phyloP scores from a whole-genome alignment of 371 early-diverging fungal species.

The Rhizomucor miehei region DNA sequence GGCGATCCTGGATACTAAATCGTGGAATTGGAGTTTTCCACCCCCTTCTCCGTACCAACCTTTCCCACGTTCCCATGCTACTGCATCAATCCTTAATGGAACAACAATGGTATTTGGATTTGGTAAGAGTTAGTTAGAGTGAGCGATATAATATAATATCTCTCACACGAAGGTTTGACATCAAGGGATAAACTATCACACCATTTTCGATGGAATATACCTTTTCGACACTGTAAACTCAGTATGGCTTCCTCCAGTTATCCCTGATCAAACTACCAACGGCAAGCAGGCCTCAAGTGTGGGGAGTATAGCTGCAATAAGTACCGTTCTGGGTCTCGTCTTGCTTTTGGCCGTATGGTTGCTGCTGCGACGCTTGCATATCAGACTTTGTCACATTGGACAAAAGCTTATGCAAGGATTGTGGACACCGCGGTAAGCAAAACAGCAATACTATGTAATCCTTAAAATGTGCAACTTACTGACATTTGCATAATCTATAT shows the following conservation, averaged over 20 bases:
- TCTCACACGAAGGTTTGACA: background rate
- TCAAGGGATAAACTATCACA: constrained; percentile 29
- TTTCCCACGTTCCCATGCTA: constrained; percentile 30
- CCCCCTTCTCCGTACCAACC: constrained; percentile 25
- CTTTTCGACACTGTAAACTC: constrained; percentile 17
- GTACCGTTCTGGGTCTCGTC: constrained; percentile 3
- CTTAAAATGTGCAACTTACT: background rate
- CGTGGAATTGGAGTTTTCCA: constrained; percentile 29
- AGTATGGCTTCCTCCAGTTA: constrained; percentile 15
- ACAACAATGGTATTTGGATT: constrained; percentile 30
- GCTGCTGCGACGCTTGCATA: background rate
- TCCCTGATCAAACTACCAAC: background rate
- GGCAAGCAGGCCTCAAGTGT: background rate
- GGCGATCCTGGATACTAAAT: constrained; percentile 19
- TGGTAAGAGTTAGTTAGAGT: constrained; percentile 12
- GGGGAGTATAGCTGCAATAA: constrained; percentile 8
- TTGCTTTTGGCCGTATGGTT: constrained; percentile 6
- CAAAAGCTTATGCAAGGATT: constrained; percentile 4
- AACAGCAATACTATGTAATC: background rate
- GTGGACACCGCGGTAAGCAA: constrained; percentile 29
- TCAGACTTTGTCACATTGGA: background rate
- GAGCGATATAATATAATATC: background rate
- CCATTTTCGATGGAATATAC: constrained; percentile 30
- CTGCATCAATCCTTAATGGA: constrained; percentile 21
- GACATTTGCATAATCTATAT: background rate